These are phyloP conservation scores for Liriodendron chinense DNA, from an alignment of 164 flowering plant genomes.

Conservation along the genomic window DNA sequence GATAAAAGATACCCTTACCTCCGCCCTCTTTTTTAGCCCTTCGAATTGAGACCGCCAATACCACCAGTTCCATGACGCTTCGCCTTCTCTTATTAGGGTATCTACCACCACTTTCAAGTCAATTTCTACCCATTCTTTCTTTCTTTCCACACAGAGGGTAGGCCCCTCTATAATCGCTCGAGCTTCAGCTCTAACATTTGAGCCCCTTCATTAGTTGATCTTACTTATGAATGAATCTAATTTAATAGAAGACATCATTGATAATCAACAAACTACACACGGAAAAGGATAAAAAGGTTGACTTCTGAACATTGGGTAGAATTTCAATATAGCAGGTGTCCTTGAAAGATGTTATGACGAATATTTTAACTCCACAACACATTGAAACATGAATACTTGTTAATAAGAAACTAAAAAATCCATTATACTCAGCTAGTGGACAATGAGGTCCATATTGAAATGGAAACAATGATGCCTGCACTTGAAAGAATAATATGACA, in stretches of 20 bases:
- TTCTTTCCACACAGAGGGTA: no score
- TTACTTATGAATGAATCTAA: not conserved
- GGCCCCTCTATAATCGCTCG: no score
- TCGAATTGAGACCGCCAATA: no score
- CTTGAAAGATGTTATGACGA: constrained; percentile 60
- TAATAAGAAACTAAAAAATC: not conserved
- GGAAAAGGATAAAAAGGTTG: constrained; percentile 9
- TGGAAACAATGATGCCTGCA: not conserved
- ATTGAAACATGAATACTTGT: not conserved
- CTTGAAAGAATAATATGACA: not conserved
- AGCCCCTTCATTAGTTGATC: no score
- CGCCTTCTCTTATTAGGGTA: no score
- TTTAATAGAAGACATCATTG: not conserved
- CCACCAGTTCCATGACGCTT: no score
- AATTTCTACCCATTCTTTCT: no score
- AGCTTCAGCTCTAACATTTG: no score
- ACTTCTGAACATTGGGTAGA: constrained; percentile 44
- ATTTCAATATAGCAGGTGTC: constrained; percentile 70
- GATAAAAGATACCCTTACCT: no score
- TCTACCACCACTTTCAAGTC: no score
- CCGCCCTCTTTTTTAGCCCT: no score
- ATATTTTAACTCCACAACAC: constrained; percentile 44
- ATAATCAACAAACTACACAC: not conserved
- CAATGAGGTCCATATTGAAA: not conserved
- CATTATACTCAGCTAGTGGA: not conserved